Base-by-base conservation (phyloP, 345 rosid species). In the Eucalyptus sp. region DNA sequence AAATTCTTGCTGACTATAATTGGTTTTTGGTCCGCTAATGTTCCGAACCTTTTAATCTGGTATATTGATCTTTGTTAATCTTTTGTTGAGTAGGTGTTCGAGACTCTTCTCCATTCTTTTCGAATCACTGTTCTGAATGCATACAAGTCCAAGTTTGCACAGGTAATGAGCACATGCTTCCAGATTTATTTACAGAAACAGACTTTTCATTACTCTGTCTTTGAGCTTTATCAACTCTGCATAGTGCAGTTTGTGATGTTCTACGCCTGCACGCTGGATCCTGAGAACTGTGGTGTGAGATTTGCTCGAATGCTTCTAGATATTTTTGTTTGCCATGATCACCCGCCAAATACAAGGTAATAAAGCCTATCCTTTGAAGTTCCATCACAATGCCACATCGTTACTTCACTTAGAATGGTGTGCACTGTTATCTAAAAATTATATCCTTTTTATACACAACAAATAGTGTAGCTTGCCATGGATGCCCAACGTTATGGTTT, bases 181-280 rank as follows among this genome's bases (percentile, higher is more conserved):
- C 84, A 18, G 29, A 22, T 60, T 37, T 86, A 33, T 86, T 68
- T 14, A 43, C 13, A 33, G 43, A 18, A 49, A 49, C 64, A 29
- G 27, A 46, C 50, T 58, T 20, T 25, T 52, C 33, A 10, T 12
- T 13, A 18, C n/a, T 89, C 37, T 14, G 31, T 50, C 12, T 52
- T 49, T 76, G 50, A 89, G 83, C 49, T 54, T 88, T 86, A 87
- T 22, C 88, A 89, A 5, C 86, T 62, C 37, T 88, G 33, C 89
- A 15, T 87, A 20, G 71, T 95, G 95, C 96, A 97, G 99, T 97
- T 97, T 90, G 94, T 96, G 64, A 90, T 97, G 93, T 97, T 97
- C 94, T 96, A 96, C 87, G 97, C 96, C 22, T 97, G 98, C 88
- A 93, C 98, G 7, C 91, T 97, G 87, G 99, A 96, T 94, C 97